Evolutionary conservation across 108 stramenopile genomes (phyloP).

Genomic region (Pseudonitzschia pungens): DNA sequence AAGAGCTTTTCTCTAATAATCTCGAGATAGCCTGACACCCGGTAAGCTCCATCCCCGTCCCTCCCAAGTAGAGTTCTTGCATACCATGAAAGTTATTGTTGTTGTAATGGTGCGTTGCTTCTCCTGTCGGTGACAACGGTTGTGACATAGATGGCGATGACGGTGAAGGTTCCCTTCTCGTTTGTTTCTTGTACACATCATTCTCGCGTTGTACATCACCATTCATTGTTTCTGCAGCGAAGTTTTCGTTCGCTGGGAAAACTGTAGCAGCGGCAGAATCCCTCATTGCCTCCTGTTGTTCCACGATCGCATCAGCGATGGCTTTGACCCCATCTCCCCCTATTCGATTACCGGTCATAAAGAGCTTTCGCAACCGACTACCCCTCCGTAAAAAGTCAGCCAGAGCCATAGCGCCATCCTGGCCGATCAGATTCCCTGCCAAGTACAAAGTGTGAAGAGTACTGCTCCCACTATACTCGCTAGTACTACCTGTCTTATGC

Average conservation of each 20-base stretch:
- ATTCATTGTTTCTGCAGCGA: neutral
- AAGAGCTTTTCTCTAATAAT: conserved; percentile 47
- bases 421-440: conserved; percentile 69
- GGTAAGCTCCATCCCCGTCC: conserved; percentile 58
- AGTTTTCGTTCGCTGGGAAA: no score
- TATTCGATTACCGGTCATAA: conserved; percentile 79
- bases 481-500: neutral
- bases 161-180: neutral
- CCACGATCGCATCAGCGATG: conserved; percentile 66
- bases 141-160: neutral
- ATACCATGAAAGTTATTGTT: conserved; percentile 38
- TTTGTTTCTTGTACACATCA: neutral
- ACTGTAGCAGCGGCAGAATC: neutral
- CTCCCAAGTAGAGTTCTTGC: conserved; percentile 80
- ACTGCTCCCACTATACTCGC: conserved; percentile 15
- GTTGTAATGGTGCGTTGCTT: conserved; percentile 3
- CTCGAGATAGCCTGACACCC: conserved; percentile 74
- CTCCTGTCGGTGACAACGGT: neutral
- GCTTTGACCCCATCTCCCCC: conserved; percentile 70
- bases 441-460: conserved; percentile 66
- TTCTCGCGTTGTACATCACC: neutral
- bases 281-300: conserved; percentile 44
- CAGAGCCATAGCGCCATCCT: conserved; percentile 66
- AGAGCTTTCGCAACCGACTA: conserved; percentile 58
- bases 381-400: conserved; percentile 64